These are phyloP conservation scores for Tulasnella sp. DNA, from an alignment of 768 basidiomycete species.

Conservation along the genomic window DNA sequence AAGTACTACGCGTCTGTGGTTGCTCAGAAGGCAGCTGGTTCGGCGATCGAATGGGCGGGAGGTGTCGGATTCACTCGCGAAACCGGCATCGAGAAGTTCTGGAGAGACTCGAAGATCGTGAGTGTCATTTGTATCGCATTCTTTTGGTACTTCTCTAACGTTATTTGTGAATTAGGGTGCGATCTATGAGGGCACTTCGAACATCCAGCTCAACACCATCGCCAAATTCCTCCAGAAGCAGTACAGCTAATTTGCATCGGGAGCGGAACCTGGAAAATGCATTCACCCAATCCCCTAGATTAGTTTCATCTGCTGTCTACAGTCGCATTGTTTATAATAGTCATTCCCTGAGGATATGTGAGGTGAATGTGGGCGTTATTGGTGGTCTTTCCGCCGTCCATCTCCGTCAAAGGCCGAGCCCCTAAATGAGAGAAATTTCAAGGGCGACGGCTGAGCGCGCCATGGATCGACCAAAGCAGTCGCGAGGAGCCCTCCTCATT, in stretches of 20 bases:
- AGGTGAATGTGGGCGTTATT: too few relatives aligned
- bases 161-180: conserved; percentile 61
- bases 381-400: neutral
- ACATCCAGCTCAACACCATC: conserved; percentile 96
- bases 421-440: conserved; percentile 22
- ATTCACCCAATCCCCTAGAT: neutral
- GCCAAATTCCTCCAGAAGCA: conserved; percentile 89
- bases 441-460: conserved; percentile 2
- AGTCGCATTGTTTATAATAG: neutral
- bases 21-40: conserved; percentile 83
- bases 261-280: neutral
- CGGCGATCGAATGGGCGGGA: conserved; percentile 96
- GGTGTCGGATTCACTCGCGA: conserved; percentile 92
- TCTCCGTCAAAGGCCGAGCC: conserved; percentile 1
- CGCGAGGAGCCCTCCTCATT: conserved; percentile 73
- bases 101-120: conserved; percentile 96
- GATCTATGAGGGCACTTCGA: conserved; percentile 95
- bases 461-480: conserved; percentile 38
- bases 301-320: neutral
- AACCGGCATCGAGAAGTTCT: conserved; percentile 94
- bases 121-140: conserved; percentile 41
- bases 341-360: neutral
- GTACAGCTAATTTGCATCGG: conserved; percentile 45
- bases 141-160: conserved; percentile 29
- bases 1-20: conserved; percentile 91